phyloP scores from a whole-genome alignment of 257 asterid genomes.

The Nyctanthes arbortristis region DNA sequence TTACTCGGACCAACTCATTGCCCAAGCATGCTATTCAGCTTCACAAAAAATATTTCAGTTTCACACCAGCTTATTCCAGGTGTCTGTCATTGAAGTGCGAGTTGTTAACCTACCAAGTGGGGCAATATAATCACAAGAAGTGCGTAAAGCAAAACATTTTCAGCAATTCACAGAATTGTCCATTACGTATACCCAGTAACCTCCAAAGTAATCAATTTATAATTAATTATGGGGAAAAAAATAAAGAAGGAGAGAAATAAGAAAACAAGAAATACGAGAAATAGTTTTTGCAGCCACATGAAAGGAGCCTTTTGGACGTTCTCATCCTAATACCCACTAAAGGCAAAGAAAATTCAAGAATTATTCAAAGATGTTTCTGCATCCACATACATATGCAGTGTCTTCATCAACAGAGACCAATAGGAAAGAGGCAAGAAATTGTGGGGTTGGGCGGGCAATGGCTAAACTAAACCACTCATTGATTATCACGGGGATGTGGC shows the following conservation, averaged over 20 bases:
- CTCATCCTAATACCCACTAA: slow-evolving; percentile 35
- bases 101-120: slow-evolving; percentile 2
- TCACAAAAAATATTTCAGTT: background rate
- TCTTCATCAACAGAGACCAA: slow-evolving; percentile 28
- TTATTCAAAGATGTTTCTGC: slow-evolving; percentile 19
- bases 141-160: background rate
- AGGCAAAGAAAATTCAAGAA: slow-evolving; percentile 20
- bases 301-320: slow-evolving; percentile 17
- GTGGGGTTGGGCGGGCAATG: slow-evolving; percentile 36
- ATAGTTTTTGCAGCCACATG: slow-evolving; percentile 32
- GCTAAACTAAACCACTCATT: slow-evolving; percentile 47
- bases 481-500: slow-evolving; percentile 40
- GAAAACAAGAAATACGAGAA: slow-evolving; percentile 16
- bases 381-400: slow-evolving; percentile 38
- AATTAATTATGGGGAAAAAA: slow-evolving; percentile 25
- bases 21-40: background rate
- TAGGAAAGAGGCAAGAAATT: slow-evolving; percentile 16
- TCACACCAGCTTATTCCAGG: background rate
- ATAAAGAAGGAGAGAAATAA: slow-evolving; percentile 3
- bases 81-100: background rate
- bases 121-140: background rate
- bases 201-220: slow-evolving; percentile 4
- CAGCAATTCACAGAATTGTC: background rate
- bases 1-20: background rate
- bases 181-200: background rate